A percentile compares a stretch with the other conserved stretches of the same genome.
Evolutionary conservation across 345 rosid species (phyloP).

Genomic region (Acer negundo): DNA sequence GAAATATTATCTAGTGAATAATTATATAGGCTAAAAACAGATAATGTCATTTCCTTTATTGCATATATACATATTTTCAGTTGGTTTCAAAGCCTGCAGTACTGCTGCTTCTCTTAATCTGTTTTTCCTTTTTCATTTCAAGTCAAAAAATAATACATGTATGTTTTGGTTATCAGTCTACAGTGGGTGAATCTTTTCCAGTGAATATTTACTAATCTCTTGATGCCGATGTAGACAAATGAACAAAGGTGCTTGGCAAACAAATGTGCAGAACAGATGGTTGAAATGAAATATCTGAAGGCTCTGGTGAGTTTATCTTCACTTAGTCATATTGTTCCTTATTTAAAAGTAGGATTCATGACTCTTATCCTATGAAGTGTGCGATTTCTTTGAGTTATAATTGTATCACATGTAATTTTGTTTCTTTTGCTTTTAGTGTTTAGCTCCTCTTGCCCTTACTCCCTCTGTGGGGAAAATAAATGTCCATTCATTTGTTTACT

Average conservation of each 20-base stretch:
- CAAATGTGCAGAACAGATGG: conserved; percentile 66
- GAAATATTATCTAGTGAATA: background rate
- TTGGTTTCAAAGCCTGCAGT: background rate
- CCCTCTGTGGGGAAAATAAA: background rate
- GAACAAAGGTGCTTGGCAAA: conserved; percentile 59
- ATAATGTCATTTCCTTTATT: background rate
- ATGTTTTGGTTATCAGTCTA: background rate
- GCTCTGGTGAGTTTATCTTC: conserved; percentile 47
- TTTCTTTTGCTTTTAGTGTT: conserved; percentile 1
- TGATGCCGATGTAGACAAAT: conserved; percentile 54
- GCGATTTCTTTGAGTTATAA: background rate
- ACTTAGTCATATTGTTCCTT: background rate
- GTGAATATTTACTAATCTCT: conserved; percentile 10
- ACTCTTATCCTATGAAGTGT: background rate
- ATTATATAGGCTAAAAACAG: background rate
- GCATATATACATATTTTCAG: background rate
- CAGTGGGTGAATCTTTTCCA: conserved; percentile 1
- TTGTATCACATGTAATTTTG: background rate
- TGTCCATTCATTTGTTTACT: background rate
- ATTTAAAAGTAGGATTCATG: background rate
- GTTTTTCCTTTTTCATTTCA: background rate
- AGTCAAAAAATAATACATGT: background rate
- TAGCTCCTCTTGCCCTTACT: background rate
- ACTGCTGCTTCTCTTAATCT: background rate
- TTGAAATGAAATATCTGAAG: conserved; percentile 69